Percentiles rank a stretch among this genome's conserved stretches.
Evolutionary conservation across 768 basidiomycete genomes (phyloP).

Genomic region (Gymnopilus junonius): DNA sequence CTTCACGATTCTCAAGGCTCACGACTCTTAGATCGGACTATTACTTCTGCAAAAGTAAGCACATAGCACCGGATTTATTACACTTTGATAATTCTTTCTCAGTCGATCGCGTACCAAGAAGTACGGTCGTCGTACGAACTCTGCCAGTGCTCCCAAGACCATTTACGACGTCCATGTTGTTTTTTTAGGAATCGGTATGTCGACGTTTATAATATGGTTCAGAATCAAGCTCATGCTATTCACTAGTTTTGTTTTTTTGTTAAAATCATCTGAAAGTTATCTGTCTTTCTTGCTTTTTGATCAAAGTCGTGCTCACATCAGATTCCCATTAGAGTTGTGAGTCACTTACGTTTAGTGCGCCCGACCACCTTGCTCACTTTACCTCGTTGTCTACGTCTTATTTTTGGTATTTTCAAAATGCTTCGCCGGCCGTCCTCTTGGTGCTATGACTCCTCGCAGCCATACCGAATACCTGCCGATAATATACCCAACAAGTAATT

Average conservation of each 20-base stretch:
- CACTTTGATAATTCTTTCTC: background rate
- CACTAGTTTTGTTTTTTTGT: background rate
- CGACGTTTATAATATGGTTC: background rate
- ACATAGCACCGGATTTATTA: background rate
- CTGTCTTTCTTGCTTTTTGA: background rate
- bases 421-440: background rate
- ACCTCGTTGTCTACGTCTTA: background rate
- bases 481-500: conserved; percentile 10
- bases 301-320: background rate
- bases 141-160: conserved; percentile 4
- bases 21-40: conserved; percentile 12
- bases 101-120: conserved; percentile 9
- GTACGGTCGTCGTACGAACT: conserved; percentile 11
- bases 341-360: conserved; percentile 3
- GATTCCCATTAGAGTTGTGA: conserved; percentile 6
- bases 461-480: background rate
- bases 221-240: background rate
- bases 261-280: background rate
- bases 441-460: conserved; percentile 6
- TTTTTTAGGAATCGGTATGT: background rate
- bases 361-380: background rate
- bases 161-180: background rate
- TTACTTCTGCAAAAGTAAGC: background rate
- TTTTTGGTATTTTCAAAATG: conserved; percentile 1
- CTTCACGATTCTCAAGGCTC: conserved; percentile 4